Base-by-base conservation (phyloP, 1,139 yeast species). In the Wickerhamiella pararugosa region DNA sequence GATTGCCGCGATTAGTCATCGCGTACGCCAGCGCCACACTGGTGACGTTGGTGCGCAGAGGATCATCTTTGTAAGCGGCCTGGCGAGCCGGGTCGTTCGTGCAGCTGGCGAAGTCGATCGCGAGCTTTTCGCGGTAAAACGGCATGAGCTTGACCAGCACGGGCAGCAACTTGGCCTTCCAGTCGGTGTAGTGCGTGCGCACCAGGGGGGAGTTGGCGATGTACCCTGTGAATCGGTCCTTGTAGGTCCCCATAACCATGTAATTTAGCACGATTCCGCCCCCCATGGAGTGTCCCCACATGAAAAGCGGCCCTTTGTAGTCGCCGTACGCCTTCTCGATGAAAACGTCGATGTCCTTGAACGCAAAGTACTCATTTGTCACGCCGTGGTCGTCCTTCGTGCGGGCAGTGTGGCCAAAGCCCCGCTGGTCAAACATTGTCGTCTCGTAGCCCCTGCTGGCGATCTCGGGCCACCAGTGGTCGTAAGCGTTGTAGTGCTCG, bases 281-380 rank as follows among this genome's bases (percentile, higher is more conserved):
- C 39, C 98, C 98, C 96, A 90, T 86, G n/a, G 94, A 82, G 56
- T 82, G 94, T 2, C 96, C 95, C 62, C 74, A 67, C 49, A 90
- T 57, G 53, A 69, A 71, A 35, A 84, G 55, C 49, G 49, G 54
- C 26, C 59, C 62, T 6, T 46, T 46, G 41, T 50, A 50, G 40
- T 75, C 75, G 38, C 66, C 66, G 6, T 31, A 29, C 10, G 40
- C 41, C 36, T 47, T 42, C 31, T 47, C 43, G 48, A 79, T 63
- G 54, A 87, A 70, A 51, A 66, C 71, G 51, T 84, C 84, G 52
- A 87, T 64, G 57, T 84, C 96, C 32, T 70, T 65, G 58, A 73
- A 77, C 3, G 76, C 73, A 49, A 69, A 70, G 43, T 53, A 54
- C 51, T 86, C 94, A 56, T 77, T 69, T 4, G 92, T 78, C 41